Evolutionary conservation across 2,329 filamentous ascomycete genomes (phyloP).

Genomic region (Alternaria gaisen): DNA sequence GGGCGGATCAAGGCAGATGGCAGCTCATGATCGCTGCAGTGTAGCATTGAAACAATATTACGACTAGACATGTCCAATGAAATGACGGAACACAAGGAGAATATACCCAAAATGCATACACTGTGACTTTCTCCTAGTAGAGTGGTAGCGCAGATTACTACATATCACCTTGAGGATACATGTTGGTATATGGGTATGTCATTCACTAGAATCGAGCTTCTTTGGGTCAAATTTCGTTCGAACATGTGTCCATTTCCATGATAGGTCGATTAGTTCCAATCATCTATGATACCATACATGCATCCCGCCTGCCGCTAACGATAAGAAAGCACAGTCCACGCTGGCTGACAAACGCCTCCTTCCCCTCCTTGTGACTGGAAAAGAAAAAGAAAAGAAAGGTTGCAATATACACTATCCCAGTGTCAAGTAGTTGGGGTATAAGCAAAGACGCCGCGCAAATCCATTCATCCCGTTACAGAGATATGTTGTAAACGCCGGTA

Average conservation of each 20-base stretch:
- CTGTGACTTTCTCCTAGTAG: background rate
- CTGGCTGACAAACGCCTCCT: constrained; percentile 14
- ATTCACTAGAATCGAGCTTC: background rate
- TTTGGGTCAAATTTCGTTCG: background rate
- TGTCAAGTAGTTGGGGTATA: constrained; percentile 32
- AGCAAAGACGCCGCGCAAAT: constrained; percentile 20
- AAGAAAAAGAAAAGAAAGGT: constrained; percentile 5
- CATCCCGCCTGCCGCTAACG: background rate
- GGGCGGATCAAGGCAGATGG: background rate
- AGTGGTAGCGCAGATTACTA: background rate
- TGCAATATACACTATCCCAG: constrained; percentile 37
- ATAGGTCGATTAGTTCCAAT: constrained; percentile 1
- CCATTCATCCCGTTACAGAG: background rate
- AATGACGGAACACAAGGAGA: constrained; percentile 9
- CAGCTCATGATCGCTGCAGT: background rate
- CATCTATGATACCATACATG: background rate
- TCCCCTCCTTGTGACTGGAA: background rate
- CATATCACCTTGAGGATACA: background rate
- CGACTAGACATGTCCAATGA: constrained; percentile 20
- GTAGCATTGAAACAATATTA: constrained; percentile 6
- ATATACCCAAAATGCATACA: background rate
- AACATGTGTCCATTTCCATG: constrained; percentile 11
- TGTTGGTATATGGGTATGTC: background rate
- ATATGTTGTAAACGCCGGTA: constrained; percentile 1
- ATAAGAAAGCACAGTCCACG: constrained; percentile 3